phyloP scores from a whole-genome alignment of 1,284 basidiomycete genomes.

The Pyrrhoderma lamaoense region DNA sequence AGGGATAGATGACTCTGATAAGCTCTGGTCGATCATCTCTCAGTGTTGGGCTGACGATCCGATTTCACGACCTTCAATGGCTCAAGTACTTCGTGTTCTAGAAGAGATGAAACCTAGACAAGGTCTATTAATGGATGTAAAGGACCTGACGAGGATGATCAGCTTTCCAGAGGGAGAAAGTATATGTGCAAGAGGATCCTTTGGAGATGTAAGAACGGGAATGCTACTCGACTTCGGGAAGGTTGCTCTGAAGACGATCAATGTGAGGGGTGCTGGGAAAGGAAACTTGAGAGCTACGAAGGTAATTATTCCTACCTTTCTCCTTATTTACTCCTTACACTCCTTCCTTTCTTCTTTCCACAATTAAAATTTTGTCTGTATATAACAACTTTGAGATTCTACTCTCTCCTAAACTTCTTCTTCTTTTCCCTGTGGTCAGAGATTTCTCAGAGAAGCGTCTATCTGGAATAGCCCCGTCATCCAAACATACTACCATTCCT shows the following conservation, averaged over 20 bases:
- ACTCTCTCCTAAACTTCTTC: too few relatives aligned
- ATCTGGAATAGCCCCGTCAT: slow-evolving; percentile 16
- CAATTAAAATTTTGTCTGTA: too few relatives aligned
- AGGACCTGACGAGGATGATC: slow-evolving; percentile 9
- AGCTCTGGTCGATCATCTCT: slow-evolving; percentile 9
- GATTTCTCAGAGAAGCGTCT: slow-evolving; percentile 14
- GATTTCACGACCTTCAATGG: slow-evolving; percentile 4
- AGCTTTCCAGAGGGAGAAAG: neutral
- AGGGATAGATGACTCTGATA: slow-evolving; percentile 9
- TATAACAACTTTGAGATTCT: too few relatives aligned
- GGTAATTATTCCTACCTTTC: neutral
- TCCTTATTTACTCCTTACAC: too few relatives aligned
- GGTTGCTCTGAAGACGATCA: slow-evolving; percentile 15
- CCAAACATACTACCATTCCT: slow-evolving; percentile 18
- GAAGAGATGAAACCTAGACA: slow-evolving; percentile 12
- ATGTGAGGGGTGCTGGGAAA: neutral
- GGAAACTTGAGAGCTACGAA: slow-evolving; percentile 12
- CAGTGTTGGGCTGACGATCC: slow-evolving; percentile 14
- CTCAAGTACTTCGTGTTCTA: slow-evolving; percentile 2
- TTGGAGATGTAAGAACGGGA: slow-evolving; percentile 13
- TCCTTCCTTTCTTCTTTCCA: too few relatives aligned
- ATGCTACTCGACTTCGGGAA: slow-evolving; percentile 1
- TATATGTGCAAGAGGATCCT: slow-evolving; percentile 9
- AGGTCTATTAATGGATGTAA: slow-evolving; percentile 10
- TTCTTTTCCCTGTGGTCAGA: too few relatives aligned